phyloP scores from a whole-genome alignment of 345 rosid genomes.

The Balakata baccata region DNA sequence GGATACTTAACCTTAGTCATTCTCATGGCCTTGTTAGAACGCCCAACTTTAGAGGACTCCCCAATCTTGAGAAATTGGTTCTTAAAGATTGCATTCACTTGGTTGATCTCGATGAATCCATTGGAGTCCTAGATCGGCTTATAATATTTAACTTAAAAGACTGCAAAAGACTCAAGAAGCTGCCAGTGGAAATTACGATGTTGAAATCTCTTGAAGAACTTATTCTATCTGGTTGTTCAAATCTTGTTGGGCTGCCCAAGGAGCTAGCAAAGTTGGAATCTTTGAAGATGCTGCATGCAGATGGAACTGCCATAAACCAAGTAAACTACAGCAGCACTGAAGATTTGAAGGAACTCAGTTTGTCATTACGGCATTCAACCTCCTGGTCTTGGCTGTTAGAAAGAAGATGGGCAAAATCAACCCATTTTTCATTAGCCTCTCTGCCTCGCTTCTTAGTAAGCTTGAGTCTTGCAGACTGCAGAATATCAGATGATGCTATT shows the following conservation, averaged over 20 bases:
- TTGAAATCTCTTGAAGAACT: constrained; percentile 18
- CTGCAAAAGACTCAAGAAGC: constrained; percentile 20
- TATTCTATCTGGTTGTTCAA: constrained; percentile 17
- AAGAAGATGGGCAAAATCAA: constrained; percentile 10
- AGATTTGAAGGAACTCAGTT: constrained; percentile 1
- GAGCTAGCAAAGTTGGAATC: constrained; percentile 20
- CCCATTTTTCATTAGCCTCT: constrained; percentile 7
- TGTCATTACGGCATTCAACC: constrained; percentile 15
- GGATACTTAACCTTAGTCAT: constrained; percentile 22
- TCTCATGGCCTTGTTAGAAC: constrained; percentile 17
- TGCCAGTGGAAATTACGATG: constrained; percentile 12
- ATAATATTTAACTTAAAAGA: constrained; percentile 15
- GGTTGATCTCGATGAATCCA: constrained; percentile 19
- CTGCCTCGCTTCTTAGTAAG: constrained; percentile 15
- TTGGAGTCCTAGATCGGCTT: constrained; percentile 18
- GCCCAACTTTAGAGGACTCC: constrained; percentile 18
- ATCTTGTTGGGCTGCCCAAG: constrained; percentile 11
- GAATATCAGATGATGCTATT: constrained; percentile 12
- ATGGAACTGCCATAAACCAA: constrained; percentile 14
- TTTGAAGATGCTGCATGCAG: constrained; percentile 20
- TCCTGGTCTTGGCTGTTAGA: constrained; percentile 19
- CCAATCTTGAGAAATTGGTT: constrained; percentile 20
- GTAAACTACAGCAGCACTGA: constrained; percentile 2
- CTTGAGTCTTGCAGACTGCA: constrained; percentile 21
- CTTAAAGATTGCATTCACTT: constrained; percentile 23